These are phyloP conservation scores for Colletotrichum sojae DNA, from an alignment of 2,329 filamentous ascomycete genomes.

Conservation along the genomic window DNA sequence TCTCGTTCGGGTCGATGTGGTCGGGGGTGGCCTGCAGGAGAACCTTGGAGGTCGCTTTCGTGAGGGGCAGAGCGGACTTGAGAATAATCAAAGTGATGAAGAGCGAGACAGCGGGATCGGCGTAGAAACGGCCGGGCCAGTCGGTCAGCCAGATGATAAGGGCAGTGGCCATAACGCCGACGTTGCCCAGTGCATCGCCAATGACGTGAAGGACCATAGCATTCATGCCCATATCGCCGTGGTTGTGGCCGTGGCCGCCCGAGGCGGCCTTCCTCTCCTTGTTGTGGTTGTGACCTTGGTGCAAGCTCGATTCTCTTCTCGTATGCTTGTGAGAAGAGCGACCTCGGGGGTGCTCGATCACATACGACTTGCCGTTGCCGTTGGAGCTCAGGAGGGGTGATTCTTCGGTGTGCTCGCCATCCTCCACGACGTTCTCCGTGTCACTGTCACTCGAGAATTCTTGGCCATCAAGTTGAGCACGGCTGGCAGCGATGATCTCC, in stretches of 20 bases:
- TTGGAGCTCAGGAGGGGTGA: conserved; percentile 62
- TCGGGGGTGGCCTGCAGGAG: conserved; percentile 94
- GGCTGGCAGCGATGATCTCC: conserved; percentile 90
- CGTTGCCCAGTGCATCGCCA: conserved; percentile 87
- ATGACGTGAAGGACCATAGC: conserved; percentile 83
- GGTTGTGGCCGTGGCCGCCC: conserved; percentile 80
- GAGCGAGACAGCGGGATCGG: conserved; percentile 92
- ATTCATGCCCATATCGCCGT: conserved; percentile 96
- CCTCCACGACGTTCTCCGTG: conserved; percentile 59
- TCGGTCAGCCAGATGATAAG: conserved; percentile 92
- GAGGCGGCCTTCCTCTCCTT: conserved; percentile 76
- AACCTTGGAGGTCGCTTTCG: conserved; percentile 85
- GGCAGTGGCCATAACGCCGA: conserved; percentile 87
- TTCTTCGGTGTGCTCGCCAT: conserved; percentile 59
- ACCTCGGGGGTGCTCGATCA: conserved; percentile 42
- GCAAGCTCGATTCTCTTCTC: conserved; percentile 64
- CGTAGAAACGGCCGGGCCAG: conserved; percentile 86
- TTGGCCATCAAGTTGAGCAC: conserved; percentile 61
- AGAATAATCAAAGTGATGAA: conserved; percentile 89
- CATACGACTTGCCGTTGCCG: conserved; percentile 45
- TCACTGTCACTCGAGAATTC: conserved; percentile 69
- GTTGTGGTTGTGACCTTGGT: conserved; percentile 85
- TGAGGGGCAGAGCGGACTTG: conserved; percentile 82
- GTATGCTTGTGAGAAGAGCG: conserved; percentile 46
- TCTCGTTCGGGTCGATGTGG: conserved; percentile 88